These are phyloP conservation scores for Tylopilus sp. DNA, from an alignment of 1,284 basidiomycete genomes.

Conservation along the genomic window DNA sequence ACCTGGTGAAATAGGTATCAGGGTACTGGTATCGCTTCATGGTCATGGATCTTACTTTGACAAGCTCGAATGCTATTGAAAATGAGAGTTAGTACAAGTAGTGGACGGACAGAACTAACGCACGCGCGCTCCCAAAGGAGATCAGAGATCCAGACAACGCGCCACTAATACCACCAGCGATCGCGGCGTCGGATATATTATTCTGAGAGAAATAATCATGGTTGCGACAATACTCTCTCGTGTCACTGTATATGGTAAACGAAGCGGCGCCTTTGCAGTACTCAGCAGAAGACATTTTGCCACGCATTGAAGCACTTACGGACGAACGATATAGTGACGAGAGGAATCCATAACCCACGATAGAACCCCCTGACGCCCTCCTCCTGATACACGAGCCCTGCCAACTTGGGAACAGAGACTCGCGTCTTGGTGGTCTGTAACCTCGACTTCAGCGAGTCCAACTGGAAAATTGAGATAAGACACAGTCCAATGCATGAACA, in stretches of 20 bases:
- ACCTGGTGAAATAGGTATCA: conserved; percentile 46
- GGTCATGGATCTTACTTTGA: conserved; percentile 63
- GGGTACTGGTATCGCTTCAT: neutral
- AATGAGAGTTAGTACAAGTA: conserved; percentile 8
- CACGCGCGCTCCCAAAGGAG: conserved; percentile 78
- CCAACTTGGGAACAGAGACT: conserved; percentile 70
- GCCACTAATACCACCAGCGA: conserved; percentile 73
- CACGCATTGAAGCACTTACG: conserved; percentile 49
- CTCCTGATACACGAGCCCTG: conserved; percentile 73
- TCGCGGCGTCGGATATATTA: conserved; percentile 62
- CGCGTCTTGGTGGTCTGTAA: conserved; percentile 80
- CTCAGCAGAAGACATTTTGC: conserved; percentile 11
- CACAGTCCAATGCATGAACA: conserved; percentile 13
- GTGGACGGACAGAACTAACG: conserved; percentile 36
- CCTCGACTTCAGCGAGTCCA: conserved; percentile 90
- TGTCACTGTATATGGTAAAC: conserved; percentile 90
- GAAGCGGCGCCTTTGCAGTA: conserved; percentile 66
- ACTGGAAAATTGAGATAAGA: conserved; percentile 33
- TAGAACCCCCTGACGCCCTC: conserved; percentile 93
- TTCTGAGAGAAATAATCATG: conserved; percentile 55
- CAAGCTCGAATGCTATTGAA: conserved; percentile 80
- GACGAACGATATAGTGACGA: conserved; percentile 95
- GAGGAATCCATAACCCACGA: conserved; percentile 85
- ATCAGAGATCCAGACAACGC: conserved; percentile 81
- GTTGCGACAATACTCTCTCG: conserved; percentile 75